A percentile compares a stretch with the other conserved stretches of the same genome.
Conservation (phyloP, 176 grass and related monocot species). For the Avena eriantha region DNA sequence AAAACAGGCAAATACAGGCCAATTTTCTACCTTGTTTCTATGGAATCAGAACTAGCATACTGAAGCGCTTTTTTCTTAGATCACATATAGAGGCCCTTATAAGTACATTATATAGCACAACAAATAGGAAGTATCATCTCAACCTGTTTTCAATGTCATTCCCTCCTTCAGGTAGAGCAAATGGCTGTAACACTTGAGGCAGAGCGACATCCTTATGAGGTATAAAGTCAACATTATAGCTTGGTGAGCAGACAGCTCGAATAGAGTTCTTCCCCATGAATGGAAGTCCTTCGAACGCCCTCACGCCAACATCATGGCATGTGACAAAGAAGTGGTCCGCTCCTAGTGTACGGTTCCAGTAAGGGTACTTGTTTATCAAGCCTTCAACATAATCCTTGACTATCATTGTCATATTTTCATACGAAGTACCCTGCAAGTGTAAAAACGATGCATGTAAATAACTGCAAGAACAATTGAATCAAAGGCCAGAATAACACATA, state of each 20-base stretch:
- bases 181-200: constrained; percentile 94
- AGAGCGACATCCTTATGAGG: constrained; percentile 91
- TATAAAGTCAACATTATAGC: constrained; percentile 88
- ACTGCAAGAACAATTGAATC: constrained; percentile 26
- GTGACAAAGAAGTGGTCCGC: constrained; percentile 92
- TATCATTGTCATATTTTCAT: constrained; percentile 96
- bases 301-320: constrained; percentile 97
- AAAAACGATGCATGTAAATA: constrained; percentile 39
- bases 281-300: constrained; percentile 87
- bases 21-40: background rate
- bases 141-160: constrained; percentile 96
- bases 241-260: constrained; percentile 87
- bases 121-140: constrained; percentile 20
- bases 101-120: constrained; percentile 16
- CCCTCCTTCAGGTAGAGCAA: constrained; percentile 90
- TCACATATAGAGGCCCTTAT: background rate
- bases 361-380: constrained; percentile 92
- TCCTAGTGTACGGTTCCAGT: constrained; percentile 95
- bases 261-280: constrained; percentile 90
- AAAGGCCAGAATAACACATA: constrained; percentile 46
- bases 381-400: constrained; percentile 77
- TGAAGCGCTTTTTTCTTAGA: too few species aligned
- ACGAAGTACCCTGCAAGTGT: constrained; percentile 79
- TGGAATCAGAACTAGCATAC: constrained; percentile 3
- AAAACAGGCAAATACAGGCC: background rate